Evolutionary conservation across 331 rosid species (phyloP).

Genomic region (Telfairia occidentalis): DNA sequence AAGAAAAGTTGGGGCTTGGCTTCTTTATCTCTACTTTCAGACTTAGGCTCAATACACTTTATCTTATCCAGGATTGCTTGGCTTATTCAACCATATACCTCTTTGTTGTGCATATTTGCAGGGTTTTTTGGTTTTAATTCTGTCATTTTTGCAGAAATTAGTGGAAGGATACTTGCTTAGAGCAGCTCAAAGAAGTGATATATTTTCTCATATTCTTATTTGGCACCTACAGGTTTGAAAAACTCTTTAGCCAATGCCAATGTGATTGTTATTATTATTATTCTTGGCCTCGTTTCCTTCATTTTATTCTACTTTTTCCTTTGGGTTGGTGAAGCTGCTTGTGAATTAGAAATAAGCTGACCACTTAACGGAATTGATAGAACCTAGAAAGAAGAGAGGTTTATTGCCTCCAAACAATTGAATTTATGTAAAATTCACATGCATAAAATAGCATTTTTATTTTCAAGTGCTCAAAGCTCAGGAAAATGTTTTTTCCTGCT

Average conservation of each 20-base stretch:
- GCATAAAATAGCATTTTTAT: neutral
- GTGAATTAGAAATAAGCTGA: neutral
- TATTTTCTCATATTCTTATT: slow-evolving; percentile 87
- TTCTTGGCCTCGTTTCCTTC: neutral
- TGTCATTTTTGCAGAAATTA: slow-evolving; percentile 57
- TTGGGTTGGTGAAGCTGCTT: neutral
- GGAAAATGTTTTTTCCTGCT: neutral
- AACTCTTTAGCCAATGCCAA: neutral
- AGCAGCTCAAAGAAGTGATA: slow-evolving; percentile 87
- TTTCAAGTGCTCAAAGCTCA: neutral
- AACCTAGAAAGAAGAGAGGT: neutral
- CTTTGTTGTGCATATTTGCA: neutral
- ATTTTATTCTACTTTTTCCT: neutral
- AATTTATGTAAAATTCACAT: neutral
- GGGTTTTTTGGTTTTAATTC: neutral
- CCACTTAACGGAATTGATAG: neutral
- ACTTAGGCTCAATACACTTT: neutral
- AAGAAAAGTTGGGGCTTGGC: neutral
- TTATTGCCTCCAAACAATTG: neutral
- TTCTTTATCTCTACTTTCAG: neutral
- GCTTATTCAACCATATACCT: neutral
- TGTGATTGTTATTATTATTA: neutral
- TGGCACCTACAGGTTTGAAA: slow-evolving; percentile 76
- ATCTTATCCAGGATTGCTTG: neutral
- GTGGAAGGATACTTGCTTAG: slow-evolving; percentile 95